Percentiles rank a stretch among this genome's conserved stretches.
These are phyloP conservation scores for Aspergillus costaricaensis DNA, from an alignment of 2,329 filamentous ascomycete genomes.

Conservation along the genomic window DNA sequence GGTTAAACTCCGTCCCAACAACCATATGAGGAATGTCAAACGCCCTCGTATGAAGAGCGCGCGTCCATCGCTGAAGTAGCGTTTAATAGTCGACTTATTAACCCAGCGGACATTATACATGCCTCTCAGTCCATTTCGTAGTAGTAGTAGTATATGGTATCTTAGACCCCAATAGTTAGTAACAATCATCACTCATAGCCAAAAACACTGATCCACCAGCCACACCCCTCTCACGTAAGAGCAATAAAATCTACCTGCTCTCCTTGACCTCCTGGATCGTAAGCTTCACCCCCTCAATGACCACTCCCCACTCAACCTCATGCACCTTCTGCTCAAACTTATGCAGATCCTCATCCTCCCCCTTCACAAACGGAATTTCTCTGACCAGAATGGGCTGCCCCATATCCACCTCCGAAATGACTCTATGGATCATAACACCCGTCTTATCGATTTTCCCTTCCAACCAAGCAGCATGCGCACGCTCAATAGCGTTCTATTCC, in stretches of 20 bases:
- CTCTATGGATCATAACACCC: constrained; percentile 88
- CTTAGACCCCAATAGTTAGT: neutral
- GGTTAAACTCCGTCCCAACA: neutral
- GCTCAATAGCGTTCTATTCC: constrained; percentile 65
- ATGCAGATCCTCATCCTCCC: constrained; percentile 63
- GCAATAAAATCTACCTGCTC: constrained; percentile 18
- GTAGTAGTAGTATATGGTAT: neutral
- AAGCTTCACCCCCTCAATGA: constrained; percentile 67
- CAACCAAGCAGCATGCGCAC: constrained; percentile 73
- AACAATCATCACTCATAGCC: neutral
- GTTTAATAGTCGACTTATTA: neutral
- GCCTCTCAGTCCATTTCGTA: neutral
- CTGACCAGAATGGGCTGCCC: constrained; percentile 70
- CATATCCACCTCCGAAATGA: constrained; percentile 76
- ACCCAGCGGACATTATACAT: neutral
- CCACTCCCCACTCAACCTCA: constrained; percentile 71
- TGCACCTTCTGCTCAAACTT: constrained; percentile 74
- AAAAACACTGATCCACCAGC: neutral
- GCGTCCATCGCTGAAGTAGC: neutral
- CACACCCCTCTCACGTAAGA: neutral
- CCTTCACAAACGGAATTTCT: constrained; percentile 66
- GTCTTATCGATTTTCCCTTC: constrained; percentile 67
- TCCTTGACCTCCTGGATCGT: constrained; percentile 36
- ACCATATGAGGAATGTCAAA: neutral
- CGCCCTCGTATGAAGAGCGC: neutral